Evolutionary conservation across 768 basidiomycete species (phyloP).

Genomic region (Dacryopinax spathularia): DNA sequence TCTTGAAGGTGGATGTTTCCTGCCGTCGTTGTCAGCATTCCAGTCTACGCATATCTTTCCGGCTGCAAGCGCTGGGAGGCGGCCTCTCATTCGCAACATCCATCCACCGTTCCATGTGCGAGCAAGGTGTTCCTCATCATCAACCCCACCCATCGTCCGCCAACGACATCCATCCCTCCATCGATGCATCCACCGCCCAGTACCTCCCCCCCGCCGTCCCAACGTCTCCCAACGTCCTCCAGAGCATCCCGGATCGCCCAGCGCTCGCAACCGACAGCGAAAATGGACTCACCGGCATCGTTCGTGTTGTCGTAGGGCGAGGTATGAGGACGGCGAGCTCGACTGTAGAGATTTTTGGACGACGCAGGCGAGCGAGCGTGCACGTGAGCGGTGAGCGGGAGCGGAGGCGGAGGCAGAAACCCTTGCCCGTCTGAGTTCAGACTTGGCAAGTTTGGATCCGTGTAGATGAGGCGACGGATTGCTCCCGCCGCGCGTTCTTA

Average conservation of each 20-base stretch:
- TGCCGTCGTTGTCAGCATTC: constrained; percentile 19
- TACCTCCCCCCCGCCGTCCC: not conserved
- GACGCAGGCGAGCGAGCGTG: not conserved
- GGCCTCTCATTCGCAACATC: not conserved
- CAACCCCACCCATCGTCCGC: not conserved
- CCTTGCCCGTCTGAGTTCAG: too few relatives aligned
- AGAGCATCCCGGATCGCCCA: not conserved
- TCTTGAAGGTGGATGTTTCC: constrained; percentile 78
- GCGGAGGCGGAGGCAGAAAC: too few relatives aligned
- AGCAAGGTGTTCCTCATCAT: not conserved
- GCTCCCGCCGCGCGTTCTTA: not conserved
- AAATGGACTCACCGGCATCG: not conserved
- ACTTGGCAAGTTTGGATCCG: too few relatives aligned
- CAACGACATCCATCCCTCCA: not conserved
- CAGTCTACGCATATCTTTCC: not conserved
- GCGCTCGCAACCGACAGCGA: not conserved
- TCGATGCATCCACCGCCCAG: not conserved
- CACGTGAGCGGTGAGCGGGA: not conserved
- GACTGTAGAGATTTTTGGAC: not conserved
- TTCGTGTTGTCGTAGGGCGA: not conserved
- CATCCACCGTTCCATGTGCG: not conserved
- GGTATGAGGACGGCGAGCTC: not conserved
- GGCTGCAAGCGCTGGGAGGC: not conserved
- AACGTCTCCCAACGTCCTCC: not conserved
- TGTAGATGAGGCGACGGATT: not conserved